Percentiles rank a stretch among this genome's conserved stretches.
phyloP scores from a whole-genome alignment of 768 basidiomycete species.

The Collybia nuda region DNA sequence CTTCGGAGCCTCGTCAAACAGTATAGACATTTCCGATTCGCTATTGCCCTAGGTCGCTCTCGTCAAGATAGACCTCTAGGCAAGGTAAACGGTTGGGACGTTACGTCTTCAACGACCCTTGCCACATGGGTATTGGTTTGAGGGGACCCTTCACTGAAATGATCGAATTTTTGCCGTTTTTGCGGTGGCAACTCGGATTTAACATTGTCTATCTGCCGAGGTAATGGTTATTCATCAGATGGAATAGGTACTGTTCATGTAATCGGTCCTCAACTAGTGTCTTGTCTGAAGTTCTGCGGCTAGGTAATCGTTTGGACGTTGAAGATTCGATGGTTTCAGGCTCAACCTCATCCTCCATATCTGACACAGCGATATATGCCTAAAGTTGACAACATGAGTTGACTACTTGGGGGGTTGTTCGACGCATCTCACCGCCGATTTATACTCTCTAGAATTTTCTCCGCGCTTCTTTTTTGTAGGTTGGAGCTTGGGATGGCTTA shows the following conservation, averaged over 20 bases:
- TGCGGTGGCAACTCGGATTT: neutral
- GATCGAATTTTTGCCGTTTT: constrained; percentile 12
- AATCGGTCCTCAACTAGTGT: too few species aligned
- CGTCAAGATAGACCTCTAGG: neutral
- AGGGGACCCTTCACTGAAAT: neutral
- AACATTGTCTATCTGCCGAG: neutral
- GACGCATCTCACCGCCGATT: constrained; percentile 31
- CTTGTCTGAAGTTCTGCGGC: neutral
- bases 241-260: too few species aligned
- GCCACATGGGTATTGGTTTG: neutral
- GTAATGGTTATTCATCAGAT: neutral
- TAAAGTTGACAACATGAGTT: constrained; percentile 16
- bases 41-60: constrained; percentile 30
- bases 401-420: neutral
- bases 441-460: constrained; percentile 26
- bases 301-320: neutral
- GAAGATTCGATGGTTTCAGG: neutral
- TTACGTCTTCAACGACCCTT: neutral
- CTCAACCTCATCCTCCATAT: constrained; percentile 28
- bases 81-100: neutral
- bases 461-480: constrained; percentile 14
- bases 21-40: constrained; percentile 60
- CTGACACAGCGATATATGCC: constrained; percentile 37
- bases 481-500: neutral
- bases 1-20: constrained; percentile 59